Evolutionary conservation across 768 basidiomycete genomes (phyloP).

Genomic region (Tylopilus sp.): DNA sequence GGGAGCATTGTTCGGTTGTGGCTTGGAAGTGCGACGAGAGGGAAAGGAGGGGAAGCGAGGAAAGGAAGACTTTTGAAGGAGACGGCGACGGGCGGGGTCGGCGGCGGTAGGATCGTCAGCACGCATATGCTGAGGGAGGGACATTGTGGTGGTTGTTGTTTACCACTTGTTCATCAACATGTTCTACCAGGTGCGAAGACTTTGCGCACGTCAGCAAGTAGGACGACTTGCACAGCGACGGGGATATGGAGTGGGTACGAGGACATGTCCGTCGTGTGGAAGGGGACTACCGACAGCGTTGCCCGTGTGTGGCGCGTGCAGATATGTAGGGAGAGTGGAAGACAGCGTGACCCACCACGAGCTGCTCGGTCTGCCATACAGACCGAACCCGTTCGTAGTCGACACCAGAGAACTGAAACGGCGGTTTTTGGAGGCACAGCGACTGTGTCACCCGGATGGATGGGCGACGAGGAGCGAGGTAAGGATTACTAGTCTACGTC

Average conservation of each 20-base stretch:
- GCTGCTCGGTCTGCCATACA: constrained; percentile 59
- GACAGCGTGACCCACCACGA: constrained; percentile 58
- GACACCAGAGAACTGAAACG: constrained; percentile 57
- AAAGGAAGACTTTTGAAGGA: constrained; percentile 36
- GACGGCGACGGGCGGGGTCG: constrained; percentile 46
- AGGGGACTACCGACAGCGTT: constrained; percentile 55
- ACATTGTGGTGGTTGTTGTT: constrained; percentile 6
- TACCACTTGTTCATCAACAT: constrained; percentile 5
- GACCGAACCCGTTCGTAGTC: constrained; percentile 68
- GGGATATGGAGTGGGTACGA: constrained; percentile 8
- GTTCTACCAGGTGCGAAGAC: constrained; percentile 14
- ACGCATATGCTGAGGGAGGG: constrained; percentile 37
- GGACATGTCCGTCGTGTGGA: constrained; percentile 61
- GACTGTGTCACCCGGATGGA: constrained; percentile 80
- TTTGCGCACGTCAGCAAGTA: constrained; percentile 1
- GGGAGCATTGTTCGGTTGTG: background rate
- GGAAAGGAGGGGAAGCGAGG: constrained; percentile 32
- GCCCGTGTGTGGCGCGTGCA: constrained; percentile 76
- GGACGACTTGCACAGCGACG: constrained; percentile 12
- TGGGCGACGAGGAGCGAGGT: constrained; percentile 71
- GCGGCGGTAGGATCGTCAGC: constrained; percentile 41
- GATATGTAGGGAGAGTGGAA: constrained; percentile 58
- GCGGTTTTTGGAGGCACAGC: constrained; percentile 69
- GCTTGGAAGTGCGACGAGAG: constrained; percentile 16
- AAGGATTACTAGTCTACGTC: constrained; percentile 12